A percentile compares a stretch with the other conserved stretches of the same genome.
Conservation (phyloP, 306 rosid species). For the Alnus glutinosa region DNA sequence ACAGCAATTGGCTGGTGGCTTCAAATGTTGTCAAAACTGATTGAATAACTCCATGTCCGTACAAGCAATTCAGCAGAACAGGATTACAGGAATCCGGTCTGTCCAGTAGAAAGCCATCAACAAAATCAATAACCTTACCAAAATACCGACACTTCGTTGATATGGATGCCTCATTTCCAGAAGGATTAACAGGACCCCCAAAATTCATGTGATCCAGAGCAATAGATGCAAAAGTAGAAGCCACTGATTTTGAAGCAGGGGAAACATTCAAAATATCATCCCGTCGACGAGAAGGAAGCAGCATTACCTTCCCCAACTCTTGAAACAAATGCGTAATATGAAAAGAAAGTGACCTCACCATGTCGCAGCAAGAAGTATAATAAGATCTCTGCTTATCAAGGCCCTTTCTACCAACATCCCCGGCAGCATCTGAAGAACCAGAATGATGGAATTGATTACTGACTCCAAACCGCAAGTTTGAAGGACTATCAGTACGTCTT, state of each 20-base stretch:
- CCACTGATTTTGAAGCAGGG: slow-evolving; percentile 79
- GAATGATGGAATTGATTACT: slow-evolving; percentile 49
- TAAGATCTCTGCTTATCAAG: slow-evolving; percentile 66
- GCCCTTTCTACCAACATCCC: slow-evolving; percentile 56
- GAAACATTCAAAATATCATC: slow-evolving; percentile 79
- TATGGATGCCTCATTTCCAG: slow-evolving; percentile 65
- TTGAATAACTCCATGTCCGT: slow-evolving; percentile 84
- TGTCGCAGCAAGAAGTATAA: slow-evolving; percentile 77
- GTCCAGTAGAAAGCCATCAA: slow-evolving; percentile 83
- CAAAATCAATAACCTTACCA: slow-evolving; percentile 88
- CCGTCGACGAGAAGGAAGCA: slow-evolving; percentile 90
- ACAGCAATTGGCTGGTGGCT: slow-evolving; percentile 92
- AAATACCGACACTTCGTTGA: slow-evolving; percentile 85
- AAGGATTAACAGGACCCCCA: slow-evolving; percentile 58
- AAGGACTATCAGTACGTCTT: slow-evolving; percentile 54
- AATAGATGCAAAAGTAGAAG: slow-evolving; percentile 77
- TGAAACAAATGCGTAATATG: slow-evolving; percentile 91
- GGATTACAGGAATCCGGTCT: slow-evolving; percentile 91
- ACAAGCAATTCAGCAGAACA: slow-evolving; percentile 81
- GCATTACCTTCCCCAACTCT: slow-evolving; percentile 90
- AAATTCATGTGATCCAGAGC: slow-evolving; percentile 84
- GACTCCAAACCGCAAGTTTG: slow-evolving; percentile 51
- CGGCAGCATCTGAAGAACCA: slow-evolving; percentile 60
- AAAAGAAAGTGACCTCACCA: slow-evolving; percentile 89
- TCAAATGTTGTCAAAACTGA: slow-evolving; percentile 93